These are phyloP conservation scores for Dendrobium chrysotoxum DNA, from an alignment of 106 monocot genomes.

Conservation along the genomic window DNA sequence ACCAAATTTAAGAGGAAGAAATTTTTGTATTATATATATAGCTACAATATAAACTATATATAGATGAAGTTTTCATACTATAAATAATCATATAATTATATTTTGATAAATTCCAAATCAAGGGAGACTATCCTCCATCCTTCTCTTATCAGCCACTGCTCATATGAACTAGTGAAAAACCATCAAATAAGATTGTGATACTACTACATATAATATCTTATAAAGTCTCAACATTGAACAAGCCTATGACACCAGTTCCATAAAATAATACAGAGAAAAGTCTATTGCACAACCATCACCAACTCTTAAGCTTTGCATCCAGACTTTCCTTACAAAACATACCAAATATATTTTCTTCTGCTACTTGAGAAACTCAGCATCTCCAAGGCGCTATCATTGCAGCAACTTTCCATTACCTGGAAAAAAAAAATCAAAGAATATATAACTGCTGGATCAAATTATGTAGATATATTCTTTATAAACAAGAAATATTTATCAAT, in stretches of 20 bases:
- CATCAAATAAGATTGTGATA: not conserved
- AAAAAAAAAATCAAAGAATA: not conserved
- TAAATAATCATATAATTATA: too few relatives aligned
- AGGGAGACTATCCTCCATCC: too few relatives aligned
- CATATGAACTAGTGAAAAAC: too few relatives aligned
- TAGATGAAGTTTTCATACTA: too few relatives aligned
- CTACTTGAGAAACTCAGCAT: not conserved
- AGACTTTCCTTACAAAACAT: slow-evolving; percentile 1
- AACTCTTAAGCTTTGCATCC: not conserved
- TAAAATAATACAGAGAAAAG: not conserved
- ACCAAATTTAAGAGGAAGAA: too few relatives aligned
- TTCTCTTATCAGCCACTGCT: too few relatives aligned
- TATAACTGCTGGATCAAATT: not conserved
- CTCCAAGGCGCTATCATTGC: not conserved
- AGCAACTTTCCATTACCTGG: not conserved
- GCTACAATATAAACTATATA: too few relatives aligned
- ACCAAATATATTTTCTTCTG: not conserved
- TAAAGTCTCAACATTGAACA: not conserved
- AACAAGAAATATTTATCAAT: not conserved
- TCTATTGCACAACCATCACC: not conserved
- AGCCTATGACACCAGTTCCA: not conserved
- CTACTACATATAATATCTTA: not conserved
- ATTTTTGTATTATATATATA: too few relatives aligned
- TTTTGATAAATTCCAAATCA: too few relatives aligned
- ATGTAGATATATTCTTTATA: not conserved